Base-by-base conservation (phyloP, 352 stramenopile genomes). In the Peronospora farinosa region DNA sequence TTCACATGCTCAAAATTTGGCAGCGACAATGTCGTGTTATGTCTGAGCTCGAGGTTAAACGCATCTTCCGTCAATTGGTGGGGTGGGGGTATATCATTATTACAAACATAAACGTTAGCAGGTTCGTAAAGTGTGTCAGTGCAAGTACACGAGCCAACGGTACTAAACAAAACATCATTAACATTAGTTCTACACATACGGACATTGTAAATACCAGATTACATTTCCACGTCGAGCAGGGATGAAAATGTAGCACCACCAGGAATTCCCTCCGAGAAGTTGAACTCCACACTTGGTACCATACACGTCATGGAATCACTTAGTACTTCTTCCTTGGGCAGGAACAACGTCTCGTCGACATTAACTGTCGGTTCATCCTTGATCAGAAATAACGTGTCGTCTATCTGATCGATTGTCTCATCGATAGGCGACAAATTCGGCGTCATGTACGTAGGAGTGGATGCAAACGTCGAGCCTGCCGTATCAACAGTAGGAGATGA, bases 1-100 rank as follows among this genome's bases (percentile, higher is more conserved):
- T 12, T 91, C 82, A 23, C 80, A 72, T 51, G 51, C 86, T 78
- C 11, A 91, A 57, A 37, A 79, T 79, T 51, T 84, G n/a, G 65
- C 31, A 91, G 53, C n/a, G n/a, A n/a, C n/a, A n/a, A n/a, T n/a
- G n/a, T n/a, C n/a, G n/a, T n/a, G n/a, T n/a, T n/a, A n/a, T n/a
- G n/a, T n/a, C n/a, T n/a, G n/a, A n/a, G n/a, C n/a, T n/a, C n/a
- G n/a, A n/a, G n/a, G n/a, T n/a, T n/a, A n/a, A n/a, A n/a, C n/a
- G n/a, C n/a, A n/a, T n/a, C n/a, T n/a, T n/a, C n/a, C n/a, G n/a
- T n/a, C n/a, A n/a, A n/a, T n/a, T n/a, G n/a, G n/a, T n/a, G n/a
- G n/a, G n/a, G n/a, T n/a, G n/a, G n/a, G n/a, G n/a, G n/a, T n/a
- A n/a, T n/a, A n/a, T 27, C 23, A 27, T 5, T 5, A 27, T 5